Evolutionary conservation across 2,329 filamentous ascomycete genomes (phyloP), one percentile per base, ranked within the genome.

Genomic region (Bipolaris gigantea): DNA sequence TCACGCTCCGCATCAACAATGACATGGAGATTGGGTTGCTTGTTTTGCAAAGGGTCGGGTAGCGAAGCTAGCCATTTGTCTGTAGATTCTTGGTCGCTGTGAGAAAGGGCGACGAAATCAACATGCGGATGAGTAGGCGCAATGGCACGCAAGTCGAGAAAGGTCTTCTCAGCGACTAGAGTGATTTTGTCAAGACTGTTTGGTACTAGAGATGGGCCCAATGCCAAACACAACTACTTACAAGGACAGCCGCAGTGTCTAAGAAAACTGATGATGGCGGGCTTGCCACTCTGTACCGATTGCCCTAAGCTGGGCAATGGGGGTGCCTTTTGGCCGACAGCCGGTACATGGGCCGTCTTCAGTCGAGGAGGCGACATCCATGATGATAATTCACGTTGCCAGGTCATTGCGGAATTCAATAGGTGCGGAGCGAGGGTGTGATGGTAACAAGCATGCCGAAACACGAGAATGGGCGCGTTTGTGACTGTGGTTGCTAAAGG

Each of bases 241-340:
- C 88, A 89, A 10, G 88, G 88, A 75, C 87, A 89, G 32, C 88
- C 88, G 69, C 87, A 90, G 70, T 90, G 87, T 32, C 88, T 80
- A 5, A 91, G 78, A 65, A 91, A 91, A 15, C 84, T 80, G 18
- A 91, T 74, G 1, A 91, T 69, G 0, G 81, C 83, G 0, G 85
- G 84, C 62, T 82, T 84, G 21, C 71, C 72, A 61, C 76, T 63
- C 21, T 77, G 72, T 1, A 77, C 73, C 1, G 82, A 80, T n/a
- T 88, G 72, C 7, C 69, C 66, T 5, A 89, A 74, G 55, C 79
- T 77, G 23, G 77, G 60, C 25, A 82, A 79, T 5, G 76, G 77
- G 1, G 86, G 87, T 1, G 86, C 86, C 56, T 78, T 76, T 32
- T 78, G 70, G 56, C 84, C 85, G 27, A 85, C 74, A 48, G 77